Evolutionary conservation across 805 yeast genomes (phyloP), one percentile per base, ranked within the genome.

Genomic region (Metschnikowia cerradonensis): DNA sequence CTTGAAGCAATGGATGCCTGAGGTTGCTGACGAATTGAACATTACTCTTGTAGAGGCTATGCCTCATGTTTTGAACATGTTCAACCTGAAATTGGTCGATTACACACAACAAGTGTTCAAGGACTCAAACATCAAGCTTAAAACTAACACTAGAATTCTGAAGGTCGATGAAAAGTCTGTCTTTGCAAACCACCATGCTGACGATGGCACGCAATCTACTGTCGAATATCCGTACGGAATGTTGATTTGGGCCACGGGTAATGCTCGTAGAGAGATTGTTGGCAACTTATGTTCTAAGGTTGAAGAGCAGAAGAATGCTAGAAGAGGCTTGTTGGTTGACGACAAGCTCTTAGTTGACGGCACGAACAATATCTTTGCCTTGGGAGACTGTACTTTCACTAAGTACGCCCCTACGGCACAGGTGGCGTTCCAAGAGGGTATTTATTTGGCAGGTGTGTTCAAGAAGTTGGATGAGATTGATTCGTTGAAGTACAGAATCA

Each of bases 231-330:
- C 96, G 45, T 91, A 91, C 67, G 98, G 98, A 66, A 78, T 90
- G 61, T 78, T 91, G 59, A 95, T 91, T 56, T 91, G 98, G 98
- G 97, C 97, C 52, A 91, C 97, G 55, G 98, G 98, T 73, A 90
- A 91, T 70, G 90, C 91, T 49, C 90, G 90, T 57, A 83, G 97
- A 72, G 83, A 81, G 41, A 76, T 92, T 45, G 79, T 88, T 45
- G 76, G 80, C 56, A 79, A 81, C 61, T 75, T 91, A 63, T 81
- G 88, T 68, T 63, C 79, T 42, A 78, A 80, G 69, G 75, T 92
- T 59, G 86, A 88, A 41, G 87, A 81, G 61, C 91, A 87, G 73
- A 84, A 82, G 70, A 82, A 84, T 64, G 90, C 96, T 44, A 84
- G 95, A 75, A 84, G 97, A 70, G 98, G 98, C 55, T 78, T 91